Conservation (phyloP, 768 basidiomycete genomes). For the Leucosporidium yakuticum region DNA sequence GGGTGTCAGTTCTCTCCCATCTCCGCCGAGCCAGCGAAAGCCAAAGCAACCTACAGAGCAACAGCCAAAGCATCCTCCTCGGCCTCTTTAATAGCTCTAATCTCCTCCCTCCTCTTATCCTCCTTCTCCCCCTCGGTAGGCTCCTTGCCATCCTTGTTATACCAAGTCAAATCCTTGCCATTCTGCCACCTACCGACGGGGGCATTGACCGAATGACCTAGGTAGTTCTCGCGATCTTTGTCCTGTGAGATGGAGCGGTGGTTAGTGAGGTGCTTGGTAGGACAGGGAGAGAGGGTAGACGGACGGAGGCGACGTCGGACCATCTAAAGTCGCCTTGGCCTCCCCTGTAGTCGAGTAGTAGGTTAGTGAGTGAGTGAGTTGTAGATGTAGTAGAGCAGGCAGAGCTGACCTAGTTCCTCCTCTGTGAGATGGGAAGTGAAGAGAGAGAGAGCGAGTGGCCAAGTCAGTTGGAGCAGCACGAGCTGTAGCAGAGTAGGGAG, state of each 20-base stretch:
- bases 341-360: conserved; percentile 10
- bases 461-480: not conserved
- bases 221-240: conserved; percentile 63
- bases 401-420: conserved; percentile 23
- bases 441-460: not conserved
- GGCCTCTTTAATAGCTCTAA: conserved; percentile 71
- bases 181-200: conserved; percentile 66
- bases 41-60: conserved; percentile 56
- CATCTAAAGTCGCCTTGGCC: conserved; percentile 37
- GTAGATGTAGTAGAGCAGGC: not conserved
- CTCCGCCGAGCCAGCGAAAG: not conserved
- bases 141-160: conserved; percentile 46
- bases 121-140: conserved; percentile 40
- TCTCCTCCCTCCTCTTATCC: conserved; percentile 58
- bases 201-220: conserved; percentile 69
- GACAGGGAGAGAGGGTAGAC: conserved; percentile 2
- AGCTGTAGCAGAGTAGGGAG: too few relatives aligned
- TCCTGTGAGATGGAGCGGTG: conserved; percentile 10
- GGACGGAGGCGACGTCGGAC: conserved; percentile 26
- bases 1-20: not conserved
- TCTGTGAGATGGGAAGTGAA: not conserved
- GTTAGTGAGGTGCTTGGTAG: not conserved
- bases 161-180: conserved; percentile 96
- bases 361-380: not conserved
- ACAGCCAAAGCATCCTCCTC: conserved; percentile 81